These are phyloP conservation scores for Dothistroma pini DNA, from an alignment of 2,329 filamentous ascomycete genomes.

Conservation along the genomic window DNA sequence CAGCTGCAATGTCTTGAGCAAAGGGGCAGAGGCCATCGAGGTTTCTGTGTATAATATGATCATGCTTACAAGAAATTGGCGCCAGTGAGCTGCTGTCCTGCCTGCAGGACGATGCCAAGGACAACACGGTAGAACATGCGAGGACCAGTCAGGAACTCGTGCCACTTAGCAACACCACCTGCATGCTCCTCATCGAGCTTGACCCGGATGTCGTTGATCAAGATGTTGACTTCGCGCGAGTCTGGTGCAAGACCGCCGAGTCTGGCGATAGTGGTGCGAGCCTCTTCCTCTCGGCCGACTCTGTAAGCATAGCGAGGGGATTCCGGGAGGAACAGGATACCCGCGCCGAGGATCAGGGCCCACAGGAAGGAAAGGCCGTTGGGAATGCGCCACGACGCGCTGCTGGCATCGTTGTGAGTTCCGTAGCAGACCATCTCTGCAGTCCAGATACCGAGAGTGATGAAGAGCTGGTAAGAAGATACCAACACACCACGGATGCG, in stretches of 20 bases:
- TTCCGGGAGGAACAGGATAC: constrained; percentile 35
- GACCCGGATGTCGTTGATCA: constrained; percentile 32
- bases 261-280: constrained; percentile 30
- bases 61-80: constrained; percentile 30
- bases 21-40: neutral
- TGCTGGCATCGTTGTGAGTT: constrained; percentile 22
- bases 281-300: constrained; percentile 31
- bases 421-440: constrained; percentile 34
- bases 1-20: neutral
- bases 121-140: constrained; percentile 33
- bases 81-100: constrained; percentile 42
- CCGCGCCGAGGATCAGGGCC: constrained; percentile 33
- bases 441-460: constrained; percentile 42
- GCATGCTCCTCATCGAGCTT: constrained; percentile 33
- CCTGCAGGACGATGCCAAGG: constrained; percentile 33
- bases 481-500: constrained; percentile 63
- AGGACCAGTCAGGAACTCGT: constrained; percentile 31
- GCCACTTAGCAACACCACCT: constrained; percentile 25
- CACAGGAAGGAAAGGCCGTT: constrained; percentile 33
- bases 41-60: neutral
- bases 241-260: constrained; percentile 28
- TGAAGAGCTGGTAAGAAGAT: constrained; percentile 46
- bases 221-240: constrained; percentile 26
- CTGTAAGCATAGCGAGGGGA: constrained; percentile 33
- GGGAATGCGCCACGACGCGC: constrained; percentile 33